Base-by-base conservation (phyloP, 2,329 filamentous ascomycete species). In the Teratosphaeria viscida region DNA sequence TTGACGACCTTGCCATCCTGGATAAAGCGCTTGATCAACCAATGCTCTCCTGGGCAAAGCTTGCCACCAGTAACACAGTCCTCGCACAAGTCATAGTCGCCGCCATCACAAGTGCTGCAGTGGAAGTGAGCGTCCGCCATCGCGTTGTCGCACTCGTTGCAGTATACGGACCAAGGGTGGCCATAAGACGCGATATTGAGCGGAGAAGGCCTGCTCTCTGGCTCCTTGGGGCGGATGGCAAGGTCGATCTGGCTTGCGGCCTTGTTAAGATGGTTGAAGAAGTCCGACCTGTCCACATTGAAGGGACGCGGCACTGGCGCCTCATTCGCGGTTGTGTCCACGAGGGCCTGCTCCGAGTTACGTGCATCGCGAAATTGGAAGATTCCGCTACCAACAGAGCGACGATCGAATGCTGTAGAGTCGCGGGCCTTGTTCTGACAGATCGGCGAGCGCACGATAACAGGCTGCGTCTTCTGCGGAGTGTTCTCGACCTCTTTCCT, bases 81-180 rank as follows among this genome's bases (percentile, higher is more conserved):
- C 64, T 85, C 82, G 79, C 95, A 99, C 34, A 99, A 83, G 71
- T 99, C 94, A 69, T 92, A 99, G 73, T 99, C 94, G 49, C 92
- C 94, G 60, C 88, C 84, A 64, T 97, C 90, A 72, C 94, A 99
- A 60, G 88, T 89, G 65, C 89, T 89, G 79, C 95, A 99, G 77
- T 99, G 94, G 75, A 89, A 99, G 75, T 99, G 92, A 57, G 85
- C 83, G 67, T 90, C 85, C 32, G 87, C 83, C 68, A 96, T 90
- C 52, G 85, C 83, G 62, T 79, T 80, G 66, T 90, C 87, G 75
- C 94, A 99, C 72, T 84, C 82, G 77, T 99, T 97, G 83, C 94
- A 99, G 79, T 89, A 95, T 53, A 99, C 91, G 12, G 89, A 88
- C 75, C 92, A 96, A 70, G 70, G 54, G 72, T 74, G 57, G 71